A percentile compares a stretch with the other conserved stretches of the same genome.
These are phyloP conservation scores for Phytopythium boreale DNA, from an alignment of 352 stramenopile genomes.

Conservation along the genomic window DNA sequence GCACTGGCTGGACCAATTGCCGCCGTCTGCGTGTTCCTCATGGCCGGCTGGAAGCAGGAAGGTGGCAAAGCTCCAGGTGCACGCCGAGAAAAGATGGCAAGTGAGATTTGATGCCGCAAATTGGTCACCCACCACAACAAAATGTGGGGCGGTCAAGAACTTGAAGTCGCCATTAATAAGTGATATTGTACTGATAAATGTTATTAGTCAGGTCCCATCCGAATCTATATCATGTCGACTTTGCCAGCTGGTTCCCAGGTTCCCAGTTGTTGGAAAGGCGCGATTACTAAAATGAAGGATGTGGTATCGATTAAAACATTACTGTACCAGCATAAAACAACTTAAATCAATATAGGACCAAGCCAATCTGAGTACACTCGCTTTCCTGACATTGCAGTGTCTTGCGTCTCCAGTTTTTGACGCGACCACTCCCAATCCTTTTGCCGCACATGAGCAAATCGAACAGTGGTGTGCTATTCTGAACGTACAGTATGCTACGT, in stretches of 20 bases:
- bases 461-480: too few relatives aligned
- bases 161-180: not conserved
- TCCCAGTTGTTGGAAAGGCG: not conserved
- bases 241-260: not conserved
- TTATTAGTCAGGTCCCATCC: not conserved
- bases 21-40: not conserved
- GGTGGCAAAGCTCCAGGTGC: not conserved
- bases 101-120: not conserved
- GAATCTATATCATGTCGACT: not conserved
- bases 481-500: too few relatives aligned
- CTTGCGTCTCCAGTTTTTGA: too few relatives aligned
- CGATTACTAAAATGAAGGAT: not conserved
- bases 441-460: too few relatives aligned
- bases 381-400: too few relatives aligned
- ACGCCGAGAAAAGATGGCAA: not conserved
- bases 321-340: too few relatives aligned
- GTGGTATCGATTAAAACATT: too few relatives aligned
- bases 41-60: not conserved
- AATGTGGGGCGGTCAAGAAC: too few relatives aligned
- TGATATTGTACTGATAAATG: not conserved
- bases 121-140: not conserved
- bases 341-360: too few relatives aligned
- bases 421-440: too few relatives aligned
- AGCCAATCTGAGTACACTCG: too few relatives aligned
- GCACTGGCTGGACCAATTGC: not conserved